These are phyloP conservation scores for Aspergillus pseudotamarii DNA, from an alignment of 2,329 filamentous ascomycete genomes.

Conservation along the genomic window DNA sequence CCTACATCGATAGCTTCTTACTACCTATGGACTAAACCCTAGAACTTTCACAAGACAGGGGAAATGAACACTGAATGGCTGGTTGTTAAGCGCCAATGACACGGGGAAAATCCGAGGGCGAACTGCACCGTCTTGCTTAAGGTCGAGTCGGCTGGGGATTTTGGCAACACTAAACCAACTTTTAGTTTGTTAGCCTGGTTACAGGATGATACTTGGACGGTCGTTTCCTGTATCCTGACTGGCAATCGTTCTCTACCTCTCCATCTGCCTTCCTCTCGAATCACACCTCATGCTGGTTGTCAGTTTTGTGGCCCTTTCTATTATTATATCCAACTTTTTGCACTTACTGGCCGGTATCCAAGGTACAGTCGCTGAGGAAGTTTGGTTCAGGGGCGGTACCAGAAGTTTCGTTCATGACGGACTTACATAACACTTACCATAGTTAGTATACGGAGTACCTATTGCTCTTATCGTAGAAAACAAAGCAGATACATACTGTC, in stretches of 20 bases:
- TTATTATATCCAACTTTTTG: not conserved
- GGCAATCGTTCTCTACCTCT: not conserved
- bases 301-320: not conserved
- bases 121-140: not conserved
- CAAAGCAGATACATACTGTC: not conserved
- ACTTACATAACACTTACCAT: slow-evolving; percentile 1
- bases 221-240: not conserved
- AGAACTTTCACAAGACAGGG: not conserved
- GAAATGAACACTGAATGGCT: slow-evolving; percentile 1
- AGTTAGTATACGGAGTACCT: not conserved
- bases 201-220: not conserved
- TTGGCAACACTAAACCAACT: not conserved
- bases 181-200: not conserved
- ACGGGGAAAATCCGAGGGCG: not conserved
- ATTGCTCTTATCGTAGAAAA: not conserved
- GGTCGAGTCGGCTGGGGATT: not conserved
- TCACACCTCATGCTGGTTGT: not conserved
- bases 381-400: slow-evolving; percentile 7
- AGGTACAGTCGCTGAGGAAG: not conserved
- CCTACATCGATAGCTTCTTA: not conserved
- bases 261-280: not conserved
- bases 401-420: not conserved
- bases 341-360: slow-evolving; percentile 1
- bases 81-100: not conserved
- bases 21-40: not conserved